A percentile compares a stretch with the other conserved stretches of the same genome.
Conservation (phyloP, 2,329 filamentous ascomycete genomes). For the Curvularia spicifera region DNA sequence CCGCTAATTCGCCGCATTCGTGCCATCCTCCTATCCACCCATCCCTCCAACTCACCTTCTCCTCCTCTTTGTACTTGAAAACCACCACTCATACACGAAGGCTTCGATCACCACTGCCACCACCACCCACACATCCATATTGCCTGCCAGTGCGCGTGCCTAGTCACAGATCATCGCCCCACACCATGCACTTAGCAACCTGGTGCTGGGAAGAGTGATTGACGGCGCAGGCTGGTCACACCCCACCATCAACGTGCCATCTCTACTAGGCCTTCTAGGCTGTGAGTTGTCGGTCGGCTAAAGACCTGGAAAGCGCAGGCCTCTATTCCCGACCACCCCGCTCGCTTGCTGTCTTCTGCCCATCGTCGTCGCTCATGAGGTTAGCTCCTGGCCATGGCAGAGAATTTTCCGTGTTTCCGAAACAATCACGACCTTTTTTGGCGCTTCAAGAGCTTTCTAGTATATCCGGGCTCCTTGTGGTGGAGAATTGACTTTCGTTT, state of each 20-base stretch:
- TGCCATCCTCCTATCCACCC: slow-evolving; percentile 10
- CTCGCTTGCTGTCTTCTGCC: slow-evolving; percentile 12
- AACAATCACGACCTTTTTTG: background rate
- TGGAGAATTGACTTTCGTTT: background rate
- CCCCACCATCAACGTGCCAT: slow-evolving; percentile 12
- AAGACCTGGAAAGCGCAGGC: slow-evolving; percentile 12
- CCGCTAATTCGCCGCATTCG: slow-evolving; percentile 31
- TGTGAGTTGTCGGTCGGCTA: slow-evolving; percentile 23
- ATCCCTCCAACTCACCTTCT: slow-evolving; percentile 17
- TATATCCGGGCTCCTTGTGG: background rate
- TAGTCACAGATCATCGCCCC: slow-evolving; percentile 9
- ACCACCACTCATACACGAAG: slow-evolving; percentile 6
- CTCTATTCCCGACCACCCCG: slow-evolving; percentile 5
- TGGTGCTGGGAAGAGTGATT: background rate
- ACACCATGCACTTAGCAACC: slow-evolving; percentile 7
- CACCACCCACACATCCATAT: slow-evolving; percentile 5
- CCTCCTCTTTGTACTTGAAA: slow-evolving; percentile 3
- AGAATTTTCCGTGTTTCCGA: background rate
- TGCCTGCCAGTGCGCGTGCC: slow-evolving; percentile 5
- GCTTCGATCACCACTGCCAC: slow-evolving; percentile 18
- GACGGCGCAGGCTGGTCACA: slow-evolving; percentile 3
- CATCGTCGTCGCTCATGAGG: slow-evolving; percentile 3
- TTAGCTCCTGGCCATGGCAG: slow-evolving; percentile 3
- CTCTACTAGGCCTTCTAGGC: slow-evolving; percentile 9
- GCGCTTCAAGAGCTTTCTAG: background rate